A percentile compares a stretch with the other conserved stretches of the same genome.
phyloP scores from a whole-genome alignment of 225 moss, liverwort and hornwort species.

The Antitrichia curtipendula region DNA sequence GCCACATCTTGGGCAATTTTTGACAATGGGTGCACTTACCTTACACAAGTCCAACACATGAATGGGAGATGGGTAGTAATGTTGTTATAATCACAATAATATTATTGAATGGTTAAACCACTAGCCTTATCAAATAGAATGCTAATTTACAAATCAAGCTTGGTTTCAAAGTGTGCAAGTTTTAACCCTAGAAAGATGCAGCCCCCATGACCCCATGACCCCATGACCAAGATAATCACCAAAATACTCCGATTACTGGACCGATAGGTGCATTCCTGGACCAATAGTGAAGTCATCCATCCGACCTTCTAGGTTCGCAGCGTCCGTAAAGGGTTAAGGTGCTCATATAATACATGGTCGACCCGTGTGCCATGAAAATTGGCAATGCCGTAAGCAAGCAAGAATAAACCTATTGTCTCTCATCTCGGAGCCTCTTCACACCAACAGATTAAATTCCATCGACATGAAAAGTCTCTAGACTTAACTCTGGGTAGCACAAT shows the following conservation, averaged over 20 bases:
- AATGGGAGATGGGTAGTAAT: background rate
- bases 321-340: background rate
- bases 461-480: slow-evolving; percentile 10
- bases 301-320: background rate
- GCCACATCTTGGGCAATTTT: background rate
- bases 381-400: background rate
- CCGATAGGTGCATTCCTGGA: background rate
- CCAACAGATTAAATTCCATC: slow-evolving; percentile 5
- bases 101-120: background rate
- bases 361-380: slow-evolving; percentile 5
- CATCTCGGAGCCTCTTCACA: background rate
- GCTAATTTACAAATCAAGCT: background rate
- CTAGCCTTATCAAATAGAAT: background rate
- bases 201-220: background rate
- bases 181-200: background rate
- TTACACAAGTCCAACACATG: background rate
- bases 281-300: background rate
- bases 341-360: slow-evolving; percentile 9
- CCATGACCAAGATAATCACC: background rate
- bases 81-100: background rate
- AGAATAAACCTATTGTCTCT: slow-evolving; percentile 7
- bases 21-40: background rate
- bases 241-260: background rate
- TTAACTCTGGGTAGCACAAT: background rate
- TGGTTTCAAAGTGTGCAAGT: background rate